These are phyloP conservation scores for Chiua virens DNA, from an alignment of 768 basidiomycete genomes.

Conservation along the genomic window DNA sequence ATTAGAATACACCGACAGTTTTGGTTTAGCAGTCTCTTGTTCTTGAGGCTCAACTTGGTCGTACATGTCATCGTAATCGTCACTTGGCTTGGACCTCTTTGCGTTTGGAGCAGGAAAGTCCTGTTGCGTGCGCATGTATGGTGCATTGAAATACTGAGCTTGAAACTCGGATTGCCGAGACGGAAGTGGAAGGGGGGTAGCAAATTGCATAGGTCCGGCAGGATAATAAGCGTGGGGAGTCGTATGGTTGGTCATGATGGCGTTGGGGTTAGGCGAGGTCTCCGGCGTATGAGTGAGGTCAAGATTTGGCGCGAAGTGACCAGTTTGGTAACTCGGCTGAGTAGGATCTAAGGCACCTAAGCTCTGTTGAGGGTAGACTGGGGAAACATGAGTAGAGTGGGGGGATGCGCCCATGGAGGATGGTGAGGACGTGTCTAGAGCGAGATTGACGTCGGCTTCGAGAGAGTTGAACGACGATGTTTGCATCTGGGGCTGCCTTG, in stretches of 20 bases:
- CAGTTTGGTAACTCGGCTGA: conserved; percentile 16
- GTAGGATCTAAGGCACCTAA: conserved; percentile 8
- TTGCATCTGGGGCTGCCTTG: conserved; percentile 7
- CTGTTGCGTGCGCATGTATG: background rate
- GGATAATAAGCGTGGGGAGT: conserved; percentile 18
- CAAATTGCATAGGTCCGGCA: conserved; percentile 32
- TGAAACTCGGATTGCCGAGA: conserved; percentile 30
- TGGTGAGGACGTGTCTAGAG: conserved; percentile 17
- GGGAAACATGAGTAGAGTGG: conserved; percentile 8
- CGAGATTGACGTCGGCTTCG: conserved; percentile 2
- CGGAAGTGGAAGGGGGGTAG: conserved; percentile 28
- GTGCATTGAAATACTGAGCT: conserved; percentile 22
- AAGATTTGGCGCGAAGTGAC: conserved; percentile 4
- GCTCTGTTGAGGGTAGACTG: conserved; percentile 13
- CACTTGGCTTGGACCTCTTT: conserved; percentile 24
- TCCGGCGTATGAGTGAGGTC: conserved; percentile 11
- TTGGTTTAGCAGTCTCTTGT: conserved; percentile 19
- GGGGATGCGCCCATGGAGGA: conserved; percentile 11
- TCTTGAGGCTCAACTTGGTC: conserved; percentile 25
- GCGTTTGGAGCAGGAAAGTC: conserved; percentile 2
- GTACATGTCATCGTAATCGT: conserved; percentile 13
- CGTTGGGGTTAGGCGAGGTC: conserved; percentile 6
- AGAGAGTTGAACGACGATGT: conserved; percentile 12
- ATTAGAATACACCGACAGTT: conserved; percentile 16
- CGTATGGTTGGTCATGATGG: conserved; percentile 1